Evolutionary conservation across 768 basidiomycete genomes (phyloP), one percentile per base, ranked within the genome.

Genomic region (Melanogaster broomeanus): DNA sequence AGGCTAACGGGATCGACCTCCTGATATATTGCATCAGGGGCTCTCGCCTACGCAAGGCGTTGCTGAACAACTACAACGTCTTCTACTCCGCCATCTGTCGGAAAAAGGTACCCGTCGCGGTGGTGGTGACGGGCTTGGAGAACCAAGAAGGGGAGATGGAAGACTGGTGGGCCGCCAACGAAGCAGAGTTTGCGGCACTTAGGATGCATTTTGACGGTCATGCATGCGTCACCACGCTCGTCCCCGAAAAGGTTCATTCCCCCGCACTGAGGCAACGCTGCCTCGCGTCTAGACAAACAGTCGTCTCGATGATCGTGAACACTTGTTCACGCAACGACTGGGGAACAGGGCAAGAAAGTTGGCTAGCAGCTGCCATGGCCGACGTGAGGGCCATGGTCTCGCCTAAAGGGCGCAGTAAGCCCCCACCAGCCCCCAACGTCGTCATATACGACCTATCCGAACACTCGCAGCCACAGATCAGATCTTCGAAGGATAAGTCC

Each of bases 201-300:
- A 63, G 61, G 33, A 68, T 75, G 65, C 48, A 54, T 40, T 72
- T 75, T 44, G 53, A 56, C 30, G 72, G 62, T 7, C 70, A 72
- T 48, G 74, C 72, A 6, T 74, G 72, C 50, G 64, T 77, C 50
- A 76, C 74, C 22, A 71, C 74, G 35, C 70, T 66, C 45, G 55
- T 66, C 31, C 49, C 43, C 3, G 56, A 63, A 51, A 66, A 59
- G 51, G 64, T 65, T 44, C 61, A 68, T 27, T 66, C 66, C 8
- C 66, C 66, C 11, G 30, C 53, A 16, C 61, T 66, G 55, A 68
- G 54, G 24, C 55, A 59, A 11, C 65, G 65, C 21, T 66, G 64
- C 54, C 49, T 46, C 31, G 67, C 57, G 31, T 70, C 71, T 6
- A 55, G 63, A 45, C 37, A 52, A 39, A 33, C 55, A 30, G 44